phyloP scores from a whole-genome alignment of 495 filamentous ascomycete genomes.

The Collariella sp. region DNA sequence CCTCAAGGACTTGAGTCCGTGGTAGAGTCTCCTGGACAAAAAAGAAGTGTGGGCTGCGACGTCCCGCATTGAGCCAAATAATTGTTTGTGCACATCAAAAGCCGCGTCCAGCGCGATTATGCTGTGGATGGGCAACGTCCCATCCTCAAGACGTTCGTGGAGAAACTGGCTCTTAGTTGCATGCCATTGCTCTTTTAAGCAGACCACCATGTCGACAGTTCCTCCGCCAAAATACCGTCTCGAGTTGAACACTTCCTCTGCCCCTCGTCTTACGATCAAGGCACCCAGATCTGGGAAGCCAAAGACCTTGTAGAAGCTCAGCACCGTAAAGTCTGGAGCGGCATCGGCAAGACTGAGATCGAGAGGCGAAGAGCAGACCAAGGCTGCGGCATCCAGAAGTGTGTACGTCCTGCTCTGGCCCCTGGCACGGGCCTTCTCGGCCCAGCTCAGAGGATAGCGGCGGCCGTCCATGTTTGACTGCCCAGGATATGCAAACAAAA shows the following conservation, averaged over 20 bases:
- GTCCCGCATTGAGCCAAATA: constrained; percentile 62
- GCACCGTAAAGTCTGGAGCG: constrained; percentile 77
- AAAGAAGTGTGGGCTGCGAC: constrained; percentile 68
- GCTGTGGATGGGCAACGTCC: constrained; percentile 79
- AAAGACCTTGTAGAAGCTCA: constrained; percentile 97
- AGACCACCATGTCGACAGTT: constrained; percentile 74
- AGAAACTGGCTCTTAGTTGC: constrained; percentile 60
- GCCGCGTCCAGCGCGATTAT: constrained; percentile 75
- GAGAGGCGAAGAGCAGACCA: constrained; percentile 67
- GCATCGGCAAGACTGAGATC: constrained; percentile 52
- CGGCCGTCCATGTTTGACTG: constrained; percentile 94
- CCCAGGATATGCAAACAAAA: constrained; percentile 74
- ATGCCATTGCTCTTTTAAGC: constrained; percentile 60
- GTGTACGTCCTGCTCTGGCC: constrained; percentile 46
- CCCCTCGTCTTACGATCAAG: constrained; percentile 68
- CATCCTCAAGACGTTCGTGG: constrained; percentile 80
- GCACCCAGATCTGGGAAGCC: constrained; percentile 90
- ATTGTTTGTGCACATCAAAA: constrained; percentile 54
- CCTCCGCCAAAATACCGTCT: constrained; percentile 90
- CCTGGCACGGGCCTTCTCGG: constrained; percentile 40
- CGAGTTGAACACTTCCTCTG: constrained; percentile 51
- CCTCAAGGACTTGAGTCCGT: constrained; percentile 47
- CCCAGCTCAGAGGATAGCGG: constrained; percentile 66
- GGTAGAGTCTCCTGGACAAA: constrained; percentile 51
- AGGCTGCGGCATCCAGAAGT: constrained; percentile 82